Conservation (phyloP, 805 yeast genomes). For the Starmerella geochares region DNA sequence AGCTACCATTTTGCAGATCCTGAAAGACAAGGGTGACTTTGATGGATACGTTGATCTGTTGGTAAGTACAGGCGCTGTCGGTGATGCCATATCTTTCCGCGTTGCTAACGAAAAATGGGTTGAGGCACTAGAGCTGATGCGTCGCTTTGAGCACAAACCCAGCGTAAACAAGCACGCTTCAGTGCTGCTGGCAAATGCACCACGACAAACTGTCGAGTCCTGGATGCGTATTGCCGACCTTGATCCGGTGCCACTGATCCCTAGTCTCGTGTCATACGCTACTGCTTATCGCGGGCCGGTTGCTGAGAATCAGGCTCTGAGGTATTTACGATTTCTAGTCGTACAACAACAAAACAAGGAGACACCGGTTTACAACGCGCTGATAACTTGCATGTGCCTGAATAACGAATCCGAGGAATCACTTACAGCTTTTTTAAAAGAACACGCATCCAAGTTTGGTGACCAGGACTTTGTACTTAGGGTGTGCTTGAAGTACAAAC, state of each 20-base stretch:
- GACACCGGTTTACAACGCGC: constrained; percentile 55
- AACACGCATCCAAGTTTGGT: constrained; percentile 26
- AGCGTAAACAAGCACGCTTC: constrained; percentile 59
- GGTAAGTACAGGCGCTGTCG: constrained; percentile 53
- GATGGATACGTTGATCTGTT: constrained; percentile 60
- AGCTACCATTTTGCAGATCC: constrained; percentile 59
- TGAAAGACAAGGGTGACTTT: constrained; percentile 54
- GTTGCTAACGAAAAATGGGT: constrained; percentile 62
- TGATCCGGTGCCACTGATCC: constrained; percentile 56
- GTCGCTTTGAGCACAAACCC: constrained; percentile 33
- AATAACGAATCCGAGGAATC: constrained; percentile 40
- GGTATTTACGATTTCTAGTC: constrained; percentile 50
- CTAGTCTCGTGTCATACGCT: constrained; percentile 64
- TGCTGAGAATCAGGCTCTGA: constrained; percentile 51
- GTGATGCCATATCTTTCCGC: constrained; percentile 59
- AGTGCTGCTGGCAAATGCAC: constrained; percentile 54
- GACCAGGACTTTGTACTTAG: constrained; percentile 65
- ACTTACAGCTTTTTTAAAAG: constrained; percentile 43
- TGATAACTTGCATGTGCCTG: constrained; percentile 52
- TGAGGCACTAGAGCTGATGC: constrained; percentile 51
- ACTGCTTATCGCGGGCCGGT: constrained; percentile 33
- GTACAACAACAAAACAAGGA: constrained; percentile 27
- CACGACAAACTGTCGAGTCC: constrained; percentile 59
- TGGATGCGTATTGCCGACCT: constrained; percentile 57
- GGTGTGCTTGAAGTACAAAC: constrained; percentile 51